Base-by-base conservation (phyloP, 1,139 yeast species). In the Suhomyces choctaworum region DNA sequence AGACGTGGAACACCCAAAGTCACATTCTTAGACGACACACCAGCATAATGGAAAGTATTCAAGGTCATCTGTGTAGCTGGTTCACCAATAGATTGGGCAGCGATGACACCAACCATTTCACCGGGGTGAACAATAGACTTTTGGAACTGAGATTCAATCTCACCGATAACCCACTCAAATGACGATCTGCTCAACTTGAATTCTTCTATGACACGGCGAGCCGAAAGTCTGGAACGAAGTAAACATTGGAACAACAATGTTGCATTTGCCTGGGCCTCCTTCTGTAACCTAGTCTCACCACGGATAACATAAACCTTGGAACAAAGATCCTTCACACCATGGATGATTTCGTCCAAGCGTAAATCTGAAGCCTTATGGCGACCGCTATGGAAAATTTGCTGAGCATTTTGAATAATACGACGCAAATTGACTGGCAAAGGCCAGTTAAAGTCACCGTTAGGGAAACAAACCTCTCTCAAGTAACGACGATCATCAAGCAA, bases 21-120 rank as follows among this genome's bases (percentile, higher is more conserved):
- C 42, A 94, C 98, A 64, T 94, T 94, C 82, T 92, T 94, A 8
- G 97, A 90, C 25, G 97, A 92, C 44, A 94, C 98, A 85, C 99
- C 99, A 20, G 99, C 99, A 74, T 90, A 94, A 74, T 94, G 99
- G 96, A 94, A 94, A 51, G 99, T 92, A 61, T 92, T 92, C 67
- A 92, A 78, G 0, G 99, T 92, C 99, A 92, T 92, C 67, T 92
- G 99, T 17, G 99, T 92, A 17, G 98, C 98, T 34, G 99, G 99
- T 64, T 92, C 99, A 72, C 99, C 99, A 70, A 92, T 92, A 30
- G 97, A 89, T 70, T 92, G 99, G 1, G 99, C 98, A 37, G 98
- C 99, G 56, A 92, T 79, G 37, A 92, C 97, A 72, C 99, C 99
- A 41, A 94, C 98, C 98, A 92, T 92, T 63, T 92, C 98, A 73